A percentile compares a stretch with the other conserved stretches of the same genome.
These are phyloP conservation scores for Penicillium flavigenum DNA, from an alignment of 495 filamentous ascomycete genomes.

Conservation along the genomic window DNA sequence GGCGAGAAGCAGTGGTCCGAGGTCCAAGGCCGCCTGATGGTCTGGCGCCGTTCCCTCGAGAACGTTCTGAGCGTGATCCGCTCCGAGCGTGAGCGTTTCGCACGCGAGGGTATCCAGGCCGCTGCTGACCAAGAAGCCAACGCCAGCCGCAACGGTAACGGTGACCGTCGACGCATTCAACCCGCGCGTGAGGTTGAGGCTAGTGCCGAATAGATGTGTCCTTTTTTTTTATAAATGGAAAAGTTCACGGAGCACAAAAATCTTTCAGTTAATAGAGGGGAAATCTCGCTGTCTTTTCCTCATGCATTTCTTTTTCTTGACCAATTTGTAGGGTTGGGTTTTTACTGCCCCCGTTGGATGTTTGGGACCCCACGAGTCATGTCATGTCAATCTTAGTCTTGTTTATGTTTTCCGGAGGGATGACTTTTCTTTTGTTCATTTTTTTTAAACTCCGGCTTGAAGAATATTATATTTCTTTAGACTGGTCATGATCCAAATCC, in stretches of 20 bases:
- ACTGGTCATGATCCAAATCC: not conserved
- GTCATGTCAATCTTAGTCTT: conserved; percentile 32
- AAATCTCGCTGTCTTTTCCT: conserved; percentile 27
- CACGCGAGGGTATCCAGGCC: conserved; percentile 45
- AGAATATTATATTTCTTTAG: conserved; percentile 29
- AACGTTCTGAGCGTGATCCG: conserved; percentile 73
- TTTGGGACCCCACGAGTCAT: conserved; percentile 42
- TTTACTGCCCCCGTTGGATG: conserved; percentile 27
- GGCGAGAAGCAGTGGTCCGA: conserved; percentile 98
- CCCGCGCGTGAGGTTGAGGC: conserved; percentile 35
- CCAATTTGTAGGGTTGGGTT: conserved; percentile 28
- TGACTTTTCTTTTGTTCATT: conserved; percentile 18
- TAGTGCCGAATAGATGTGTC: conserved; percentile 31
- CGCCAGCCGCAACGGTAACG: conserved; percentile 30
- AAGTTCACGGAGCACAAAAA: conserved; percentile 27
- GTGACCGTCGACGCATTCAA: conserved; percentile 39
- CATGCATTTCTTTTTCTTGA: conserved; percentile 25
- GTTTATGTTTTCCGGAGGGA: conserved; percentile 30
- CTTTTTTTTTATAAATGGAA: conserved; percentile 22
- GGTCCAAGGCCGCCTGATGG: conserved; percentile 82
- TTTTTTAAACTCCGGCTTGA: conserved; percentile 15
- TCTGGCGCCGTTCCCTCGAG: conserved; percentile 77
- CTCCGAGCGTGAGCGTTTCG: conserved; percentile 68
- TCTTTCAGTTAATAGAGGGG: conserved; percentile 31
- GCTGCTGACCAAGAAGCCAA: conserved; percentile 33